A percentile compares a stretch with the other conserved stretches of the same genome.
phyloP scores from a whole-genome alignment of 2,329 filamentous ascomycete species.

The Aspergillus sp. region DNA sequence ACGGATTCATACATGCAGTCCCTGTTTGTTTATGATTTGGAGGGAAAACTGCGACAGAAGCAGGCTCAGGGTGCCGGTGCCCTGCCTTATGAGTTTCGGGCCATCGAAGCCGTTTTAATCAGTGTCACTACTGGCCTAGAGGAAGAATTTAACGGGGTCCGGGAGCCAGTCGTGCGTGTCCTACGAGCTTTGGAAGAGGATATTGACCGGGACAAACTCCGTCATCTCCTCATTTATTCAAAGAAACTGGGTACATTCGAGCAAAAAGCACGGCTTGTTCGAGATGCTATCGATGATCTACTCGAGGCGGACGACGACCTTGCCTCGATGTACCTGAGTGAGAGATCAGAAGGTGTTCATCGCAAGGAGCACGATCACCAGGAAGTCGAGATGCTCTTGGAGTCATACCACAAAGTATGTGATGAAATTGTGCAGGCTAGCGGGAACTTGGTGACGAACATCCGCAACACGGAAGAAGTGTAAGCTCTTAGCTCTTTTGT shows the following conservation, averaged over 20 bases:
- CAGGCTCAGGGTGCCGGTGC: conserved; percentile 52
- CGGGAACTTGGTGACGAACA: conserved; percentile 87
- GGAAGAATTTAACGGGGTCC: conserved; percentile 89
- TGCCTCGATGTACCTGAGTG: conserved; percentile 90
- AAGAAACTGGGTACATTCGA: conserved; percentile 97
- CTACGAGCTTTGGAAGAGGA: conserved; percentile 91
- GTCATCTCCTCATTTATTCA: conserved; percentile 86
- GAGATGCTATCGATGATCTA: conserved; percentile 92
- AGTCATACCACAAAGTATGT: conserved; percentile 96
- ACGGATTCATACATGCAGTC: conserved; percentile 94
- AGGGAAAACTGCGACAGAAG: conserved; percentile 89
- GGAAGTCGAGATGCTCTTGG: conserved; percentile 93
- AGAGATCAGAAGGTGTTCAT: conserved; percentile 72
- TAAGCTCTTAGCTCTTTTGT: conserved; percentile 48
- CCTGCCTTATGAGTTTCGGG: conserved; percentile 92
- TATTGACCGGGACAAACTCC: conserved; percentile 90
- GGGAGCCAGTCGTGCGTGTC: conserved; percentile 86
- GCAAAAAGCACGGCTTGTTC: conserved; percentile 90
- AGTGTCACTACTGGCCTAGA: conserved; percentile 90
- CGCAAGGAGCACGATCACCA: conserved; percentile 85
- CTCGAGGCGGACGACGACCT: conserved; percentile 96
- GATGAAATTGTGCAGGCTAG: conserved; percentile 97
- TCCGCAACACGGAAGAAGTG: conserved; percentile 98
- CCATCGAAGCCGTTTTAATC: conserved; percentile 90
- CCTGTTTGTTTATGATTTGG: conserved; percentile 95